A percentile compares a stretch with the other conserved stretches of the same genome.
These are phyloP conservation scores for Sporothrix inflata DNA, from an alignment of 2,329 filamentous ascomycete genomes.

Conservation along the genomic window DNA sequence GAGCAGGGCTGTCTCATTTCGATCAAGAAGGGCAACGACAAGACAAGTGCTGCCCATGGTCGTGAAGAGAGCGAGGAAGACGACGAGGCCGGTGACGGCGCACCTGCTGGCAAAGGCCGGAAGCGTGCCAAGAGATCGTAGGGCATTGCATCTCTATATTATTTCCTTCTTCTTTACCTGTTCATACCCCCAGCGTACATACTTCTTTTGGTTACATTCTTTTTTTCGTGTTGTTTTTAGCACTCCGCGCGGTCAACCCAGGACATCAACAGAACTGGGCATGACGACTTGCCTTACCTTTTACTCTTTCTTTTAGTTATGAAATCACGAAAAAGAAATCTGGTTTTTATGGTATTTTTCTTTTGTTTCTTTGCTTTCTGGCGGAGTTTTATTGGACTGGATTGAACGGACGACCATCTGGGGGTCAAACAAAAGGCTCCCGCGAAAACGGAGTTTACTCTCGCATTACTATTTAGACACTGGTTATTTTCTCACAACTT, in stretches of 20 bases:
- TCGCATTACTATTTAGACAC: not conserved
- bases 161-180: not conserved
- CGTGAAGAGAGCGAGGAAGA: slow-evolving; percentile 52
- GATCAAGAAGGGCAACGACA: slow-evolving; percentile 83
- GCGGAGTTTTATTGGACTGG: not conserved
- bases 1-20: slow-evolving; percentile 82
- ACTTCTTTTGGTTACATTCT: not conserved
- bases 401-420: not conserved
- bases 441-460: slow-evolving; percentile 5
- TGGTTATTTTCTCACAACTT: not conserved
- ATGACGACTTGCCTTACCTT: not conserved
- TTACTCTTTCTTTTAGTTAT: not conserved
- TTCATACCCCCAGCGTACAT: slow-evolving; percentile 17
- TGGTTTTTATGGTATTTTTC: not conserved
- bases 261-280: not conserved
- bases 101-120: slow-evolving; percentile 27
- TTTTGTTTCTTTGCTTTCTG: not conserved
- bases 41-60: slow-evolving; percentile 44
- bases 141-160: not conserved
- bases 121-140: slow-evolving; percentile 30
- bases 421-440: not conserved
- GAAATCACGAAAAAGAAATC: not conserved
- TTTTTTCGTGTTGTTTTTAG: not conserved
- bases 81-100: slow-evolving; percentile 46
- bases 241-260: not conserved